phyloP scores from a whole-genome alignment of 2,329 filamentous ascomycete species.

The Aspergillus caelatus region DNA sequence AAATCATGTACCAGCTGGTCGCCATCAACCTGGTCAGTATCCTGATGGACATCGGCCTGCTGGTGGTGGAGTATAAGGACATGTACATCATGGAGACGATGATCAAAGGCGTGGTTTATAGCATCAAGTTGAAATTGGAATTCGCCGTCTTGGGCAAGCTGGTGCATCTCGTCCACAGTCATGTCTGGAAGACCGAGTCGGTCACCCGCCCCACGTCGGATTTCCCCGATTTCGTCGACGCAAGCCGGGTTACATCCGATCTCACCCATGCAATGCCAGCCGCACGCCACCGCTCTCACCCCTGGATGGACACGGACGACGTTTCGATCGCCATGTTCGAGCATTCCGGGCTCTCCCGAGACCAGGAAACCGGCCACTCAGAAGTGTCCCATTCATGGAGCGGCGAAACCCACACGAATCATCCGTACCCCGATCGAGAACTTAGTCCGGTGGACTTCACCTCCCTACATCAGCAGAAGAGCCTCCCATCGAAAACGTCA shows the following conservation, averaged over 20 bases:
- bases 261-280: constrained; percentile 41
- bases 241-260: constrained; percentile 46
- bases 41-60: constrained; percentile 47
- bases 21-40: constrained; percentile 54
- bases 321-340: constrained; percentile 44
- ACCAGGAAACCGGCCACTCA: constrained; percentile 26
- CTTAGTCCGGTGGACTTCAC: constrained; percentile 29
- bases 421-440: constrained; percentile 18
- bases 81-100: constrained; percentile 52
- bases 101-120: constrained; percentile 51
- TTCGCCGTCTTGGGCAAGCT: constrained; percentile 52
- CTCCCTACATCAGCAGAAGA: constrained; percentile 10
- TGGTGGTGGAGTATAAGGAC: constrained; percentile 48
- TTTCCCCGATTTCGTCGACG: constrained; percentile 49
- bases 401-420: constrained; percentile 30
- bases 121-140: constrained; percentile 55
- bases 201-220: constrained; percentile 26
- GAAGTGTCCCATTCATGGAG: constrained; percentile 34
- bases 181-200: constrained; percentile 41
- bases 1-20: constrained; percentile 54
- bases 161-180: constrained; percentile 44
- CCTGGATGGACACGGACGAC: constrained; percentile 40
- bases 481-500: neutral
- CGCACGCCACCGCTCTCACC: constrained; percentile 24
- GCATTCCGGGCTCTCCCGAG: constrained; percentile 22